A percentile compares a stretch with the other conserved stretches of the same genome.
phyloP scores from a whole-genome alignment of 495 filamentous ascomycete genomes.

The Talaromyces wortmannii region DNA sequence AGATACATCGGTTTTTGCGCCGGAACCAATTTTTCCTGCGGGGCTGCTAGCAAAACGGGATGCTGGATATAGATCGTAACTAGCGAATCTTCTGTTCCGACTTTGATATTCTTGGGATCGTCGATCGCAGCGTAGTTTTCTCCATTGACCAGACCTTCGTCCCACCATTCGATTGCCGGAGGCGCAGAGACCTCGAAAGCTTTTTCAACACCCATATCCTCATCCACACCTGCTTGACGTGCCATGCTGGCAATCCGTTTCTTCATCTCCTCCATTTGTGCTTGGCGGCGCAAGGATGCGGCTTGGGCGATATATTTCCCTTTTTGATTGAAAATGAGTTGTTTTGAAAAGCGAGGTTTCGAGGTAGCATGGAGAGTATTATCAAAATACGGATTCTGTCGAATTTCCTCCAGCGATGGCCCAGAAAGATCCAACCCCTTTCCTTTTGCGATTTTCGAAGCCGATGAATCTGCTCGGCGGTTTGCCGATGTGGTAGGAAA shows the following conservation, averaged over 20 bases:
- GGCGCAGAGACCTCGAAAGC: slow-evolving; percentile 76
- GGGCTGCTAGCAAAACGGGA: slow-evolving; percentile 84
- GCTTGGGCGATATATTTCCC: slow-evolving; percentile 96
- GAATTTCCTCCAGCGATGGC: slow-evolving; percentile 59
- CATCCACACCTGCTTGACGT: slow-evolving; percentile 81
- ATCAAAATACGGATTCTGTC: slow-evolving; percentile 84
- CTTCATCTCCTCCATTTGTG: slow-evolving; percentile 88
- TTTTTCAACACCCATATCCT: slow-evolving; percentile 84
- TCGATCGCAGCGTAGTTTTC: slow-evolving; percentile 66
- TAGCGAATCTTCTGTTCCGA: slow-evolving; percentile 72
- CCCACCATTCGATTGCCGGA: slow-evolving; percentile 96
- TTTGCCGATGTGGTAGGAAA: slow-evolving; percentile 48
- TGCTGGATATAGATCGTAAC: slow-evolving; percentile 89
- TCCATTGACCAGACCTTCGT: slow-evolving; percentile 74
- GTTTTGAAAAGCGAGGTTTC: slow-evolving; percentile 58
- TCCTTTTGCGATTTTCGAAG: slow-evolving; percentile 29
- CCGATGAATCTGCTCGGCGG: slow-evolving; percentile 47
- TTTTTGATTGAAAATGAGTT: slow-evolving; percentile 89
- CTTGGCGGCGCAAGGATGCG: slow-evolving; percentile 77
- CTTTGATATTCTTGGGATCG: slow-evolving; percentile 57
- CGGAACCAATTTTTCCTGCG: slow-evolving; percentile 76
- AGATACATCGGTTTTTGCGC: slow-evolving; percentile 86
- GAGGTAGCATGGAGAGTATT: slow-evolving; percentile 55
- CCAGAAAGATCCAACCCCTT: slow-evolving; percentile 62
- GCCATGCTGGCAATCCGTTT: slow-evolving; percentile 80